Evolutionary conservation across 2,329 filamentous ascomycete species (phyloP).

Genomic region (Metarhizium humberi): DNA sequence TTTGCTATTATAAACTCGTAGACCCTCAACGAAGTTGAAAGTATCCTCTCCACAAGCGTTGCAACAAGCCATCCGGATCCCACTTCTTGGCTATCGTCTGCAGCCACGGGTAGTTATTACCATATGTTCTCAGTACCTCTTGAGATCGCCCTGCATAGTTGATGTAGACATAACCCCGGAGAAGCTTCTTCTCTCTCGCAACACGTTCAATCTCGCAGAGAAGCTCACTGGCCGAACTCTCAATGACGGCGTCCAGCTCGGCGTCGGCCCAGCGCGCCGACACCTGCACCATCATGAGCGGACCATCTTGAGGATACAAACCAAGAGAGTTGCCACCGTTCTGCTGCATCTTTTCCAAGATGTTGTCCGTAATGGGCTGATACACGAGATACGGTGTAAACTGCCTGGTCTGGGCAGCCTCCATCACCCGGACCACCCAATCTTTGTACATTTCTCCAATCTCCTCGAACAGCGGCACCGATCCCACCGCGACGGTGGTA

Average conservation of each 20-base stretch:
- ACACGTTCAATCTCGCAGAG: slow-evolving; percentile 12
- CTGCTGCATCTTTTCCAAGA: slow-evolving; percentile 20
- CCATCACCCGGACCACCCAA: neutral
- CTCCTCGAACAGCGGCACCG: slow-evolving; percentile 15
- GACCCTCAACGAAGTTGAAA: slow-evolving; percentile 8
- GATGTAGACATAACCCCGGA: slow-evolving; percentile 25
- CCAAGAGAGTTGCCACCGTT: slow-evolving; percentile 33
- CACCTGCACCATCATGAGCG: slow-evolving; percentile 23
- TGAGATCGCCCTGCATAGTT: slow-evolving; percentile 27
- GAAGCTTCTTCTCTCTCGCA: slow-evolving; percentile 17
- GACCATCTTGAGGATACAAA: slow-evolving; percentile 23
- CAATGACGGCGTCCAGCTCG: slow-evolving; percentile 16
- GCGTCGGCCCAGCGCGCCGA: slow-evolving; percentile 14
- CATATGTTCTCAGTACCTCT: slow-evolving; percentile 28
- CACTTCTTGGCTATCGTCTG: slow-evolving; percentile 14
- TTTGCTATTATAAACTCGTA: neutral
- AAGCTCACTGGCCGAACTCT: neutral
- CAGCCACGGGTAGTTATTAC: slow-evolving; percentile 21
- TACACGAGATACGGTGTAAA: slow-evolving; percentile 14
- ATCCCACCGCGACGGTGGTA: slow-evolving; percentile 15
- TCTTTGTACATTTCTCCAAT: neutral
- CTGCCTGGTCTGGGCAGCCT: neutral
- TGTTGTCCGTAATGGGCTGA: slow-evolving; percentile 29
- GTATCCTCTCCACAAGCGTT: slow-evolving; percentile 15
- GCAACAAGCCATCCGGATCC: slow-evolving; percentile 18